Percentiles rank a stretch among this genome's conserved stretches.
phyloP scores from a whole-genome alignment of 352 stramenopile species.

The Peronospora belbahrii region DNA sequence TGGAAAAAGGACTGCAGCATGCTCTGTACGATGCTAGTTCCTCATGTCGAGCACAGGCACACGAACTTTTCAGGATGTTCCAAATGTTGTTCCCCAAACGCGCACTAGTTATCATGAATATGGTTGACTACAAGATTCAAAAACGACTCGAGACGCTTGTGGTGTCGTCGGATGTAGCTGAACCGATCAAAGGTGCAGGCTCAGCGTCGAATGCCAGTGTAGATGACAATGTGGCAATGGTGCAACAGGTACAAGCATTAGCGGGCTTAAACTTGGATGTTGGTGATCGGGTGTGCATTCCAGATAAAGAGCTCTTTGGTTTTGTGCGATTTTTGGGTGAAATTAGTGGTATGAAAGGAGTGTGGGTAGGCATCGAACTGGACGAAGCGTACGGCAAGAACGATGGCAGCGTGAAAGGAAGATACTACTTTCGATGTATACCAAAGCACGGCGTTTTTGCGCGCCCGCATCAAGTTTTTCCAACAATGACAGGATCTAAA shows the following conservation, averaged over 20 bases:
- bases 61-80: constrained; percentile 65
- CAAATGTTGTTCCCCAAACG: constrained; percentile 76
- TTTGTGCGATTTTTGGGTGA: constrained; percentile 73
- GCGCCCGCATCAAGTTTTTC: constrained; percentile 64
- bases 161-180: constrained; percentile 25
- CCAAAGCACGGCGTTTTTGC: constrained; percentile 77
- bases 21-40: constrained; percentile 75
- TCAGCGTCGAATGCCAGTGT: constrained; percentile 41
- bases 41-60: constrained; percentile 53
- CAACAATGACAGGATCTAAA: constrained; percentile 53
- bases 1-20: constrained; percentile 67
- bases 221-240: constrained; percentile 31
- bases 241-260: constrained; percentile 24
- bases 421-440: constrained; percentile 74
- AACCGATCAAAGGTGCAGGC: constrained; percentile 18
- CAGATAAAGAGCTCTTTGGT: constrained; percentile 76
- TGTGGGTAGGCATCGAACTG: constrained; percentile 75
- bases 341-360: constrained; percentile 56
- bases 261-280: constrained; percentile 44
- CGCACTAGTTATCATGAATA: constrained; percentile 47
- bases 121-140: constrained; percentile 80
- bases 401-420: constrained; percentile 73
- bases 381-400: constrained; percentile 76
- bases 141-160: constrained; percentile 65
- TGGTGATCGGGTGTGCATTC: constrained; percentile 76